Evolutionary conservation across 495 filamentous ascomycete genomes (phyloP).

Genomic region (Aspergillus ostianus): DNA sequence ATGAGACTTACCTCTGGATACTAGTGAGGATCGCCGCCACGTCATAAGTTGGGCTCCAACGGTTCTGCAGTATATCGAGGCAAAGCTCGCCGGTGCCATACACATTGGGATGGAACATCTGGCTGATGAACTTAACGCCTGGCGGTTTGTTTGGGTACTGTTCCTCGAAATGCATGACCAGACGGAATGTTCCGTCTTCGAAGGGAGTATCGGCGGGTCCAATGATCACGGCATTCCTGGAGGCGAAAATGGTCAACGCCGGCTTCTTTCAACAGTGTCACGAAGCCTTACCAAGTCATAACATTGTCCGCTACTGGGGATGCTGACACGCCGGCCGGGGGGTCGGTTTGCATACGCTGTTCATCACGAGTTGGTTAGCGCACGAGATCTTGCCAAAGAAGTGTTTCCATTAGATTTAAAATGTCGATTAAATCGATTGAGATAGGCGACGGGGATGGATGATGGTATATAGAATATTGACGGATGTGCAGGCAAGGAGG

Average conservation of each 20-base stretch:
- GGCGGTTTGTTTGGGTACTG: slow-evolving; percentile 98
- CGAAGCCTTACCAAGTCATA: slow-evolving; percentile 83
- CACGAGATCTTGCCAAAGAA: slow-evolving; percentile 7
- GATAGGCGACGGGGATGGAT: not conserved
- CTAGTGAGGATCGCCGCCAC: slow-evolving; percentile 96
- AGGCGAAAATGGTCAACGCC: slow-evolving; percentile 8
- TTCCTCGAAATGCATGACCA: slow-evolving; percentile 99
- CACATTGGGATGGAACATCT: slow-evolving; percentile 99
- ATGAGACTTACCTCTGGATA: slow-evolving; percentile 78
- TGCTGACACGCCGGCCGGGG: slow-evolving; percentile 93
- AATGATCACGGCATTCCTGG: slow-evolving; percentile 98
- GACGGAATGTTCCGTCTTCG: slow-evolving; percentile 94
- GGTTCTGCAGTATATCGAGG: slow-evolving; percentile 94
- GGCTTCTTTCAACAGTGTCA: not conserved
- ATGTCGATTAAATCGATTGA: not conserved
- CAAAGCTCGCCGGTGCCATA: slow-evolving; percentile 97
- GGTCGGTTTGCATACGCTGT: slow-evolving; percentile 99
- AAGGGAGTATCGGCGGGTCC: slow-evolving; percentile 97
- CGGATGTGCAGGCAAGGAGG: not conserved
- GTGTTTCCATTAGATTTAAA: not conserved
- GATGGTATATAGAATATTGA: not conserved
- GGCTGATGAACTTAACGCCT: slow-evolving; percentile 95
- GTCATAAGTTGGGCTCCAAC: slow-evolving; percentile 99
- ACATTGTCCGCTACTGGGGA: slow-evolving; percentile 98
- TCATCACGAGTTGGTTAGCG: slow-evolving; percentile 19